Evolutionary conservation across 257 asterid genomes (phyloP).

Genomic region (Petunia axillaris): DNA sequence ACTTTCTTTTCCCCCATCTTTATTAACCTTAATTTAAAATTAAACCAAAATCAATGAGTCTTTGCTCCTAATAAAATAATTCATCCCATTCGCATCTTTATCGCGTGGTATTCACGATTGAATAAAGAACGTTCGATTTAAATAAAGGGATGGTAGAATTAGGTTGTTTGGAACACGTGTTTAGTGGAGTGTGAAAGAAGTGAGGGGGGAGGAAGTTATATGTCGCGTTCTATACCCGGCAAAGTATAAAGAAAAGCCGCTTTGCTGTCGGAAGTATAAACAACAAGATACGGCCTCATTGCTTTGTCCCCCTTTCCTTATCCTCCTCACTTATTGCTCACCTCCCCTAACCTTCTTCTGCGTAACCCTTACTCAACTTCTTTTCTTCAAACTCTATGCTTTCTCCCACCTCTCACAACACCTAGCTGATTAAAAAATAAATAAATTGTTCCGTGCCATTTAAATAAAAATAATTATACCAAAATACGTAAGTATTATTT

Average conservation of each 20-base stretch:
- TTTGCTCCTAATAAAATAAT: background rate
- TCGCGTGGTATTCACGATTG: background rate
- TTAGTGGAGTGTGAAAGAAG: background rate
- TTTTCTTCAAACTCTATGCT: background rate
- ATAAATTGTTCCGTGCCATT: background rate
- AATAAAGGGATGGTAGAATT: background rate
- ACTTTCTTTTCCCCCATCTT: background rate
- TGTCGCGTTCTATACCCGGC: conserved; percentile 41
- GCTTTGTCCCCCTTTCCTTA: conserved; percentile 28
- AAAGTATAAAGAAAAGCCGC: conserved; percentile 27
- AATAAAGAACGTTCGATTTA: no score
- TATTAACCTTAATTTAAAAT: background rate
- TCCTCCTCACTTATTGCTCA: conserved; percentile 24
- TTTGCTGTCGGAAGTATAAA: conserved; percentile 38
- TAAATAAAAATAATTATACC: background rate
- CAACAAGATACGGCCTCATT: conserved; percentile 27
- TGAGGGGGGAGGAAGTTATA: conserved; percentile 24
- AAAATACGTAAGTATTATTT: no score
- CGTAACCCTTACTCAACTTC: conserved; percentile 33
- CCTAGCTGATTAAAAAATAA: background rate
- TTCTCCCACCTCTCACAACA: background rate
- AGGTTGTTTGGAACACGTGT: background rate
- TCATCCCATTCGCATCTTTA: background rate
- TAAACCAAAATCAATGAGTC: background rate
- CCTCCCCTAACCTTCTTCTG: background rate